Conservation (phyloP, 805 yeast species). For the Cyberlindnera euphorbiiphila region DNA sequence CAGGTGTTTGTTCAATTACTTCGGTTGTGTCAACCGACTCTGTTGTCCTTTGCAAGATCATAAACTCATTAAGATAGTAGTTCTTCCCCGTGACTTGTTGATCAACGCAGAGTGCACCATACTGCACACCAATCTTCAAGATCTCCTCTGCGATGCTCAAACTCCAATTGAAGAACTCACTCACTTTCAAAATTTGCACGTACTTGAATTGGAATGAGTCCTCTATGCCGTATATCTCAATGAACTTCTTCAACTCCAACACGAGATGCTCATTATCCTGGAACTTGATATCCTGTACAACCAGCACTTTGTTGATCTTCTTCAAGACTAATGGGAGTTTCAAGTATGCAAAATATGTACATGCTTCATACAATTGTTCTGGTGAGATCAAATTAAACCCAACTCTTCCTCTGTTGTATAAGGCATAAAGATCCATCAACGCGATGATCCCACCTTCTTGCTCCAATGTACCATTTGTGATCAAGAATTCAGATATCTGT, state of each 20-base stretch:
- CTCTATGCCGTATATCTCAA: slow-evolving; percentile 30
- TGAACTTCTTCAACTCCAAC: slow-evolving; percentile 25
- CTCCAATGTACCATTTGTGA: slow-evolving; percentile 40
- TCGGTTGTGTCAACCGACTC: too few relatives aligned
- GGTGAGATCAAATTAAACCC: slow-evolving; percentile 70
- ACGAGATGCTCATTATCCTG: slow-evolving; percentile 31
- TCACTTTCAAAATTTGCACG: slow-evolving; percentile 25
- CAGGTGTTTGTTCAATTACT: too few relatives aligned
- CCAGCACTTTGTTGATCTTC: slow-evolving; percentile 34
- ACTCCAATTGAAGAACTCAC: slow-evolving; percentile 55
- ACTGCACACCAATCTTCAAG: slow-evolving; percentile 51
- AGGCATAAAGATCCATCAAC: slow-evolving; percentile 56
- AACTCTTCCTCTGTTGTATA: slow-evolving; percentile 62
- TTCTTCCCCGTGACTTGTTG: slow-evolving; percentile 62
- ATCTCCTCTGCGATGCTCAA: slow-evolving; percentile 63
- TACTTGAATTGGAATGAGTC: slow-evolving; percentile 24
- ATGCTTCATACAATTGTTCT: slow-evolving; percentile 58
- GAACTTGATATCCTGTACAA: slow-evolving; percentile 39
- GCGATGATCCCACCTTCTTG: slow-evolving; percentile 58
- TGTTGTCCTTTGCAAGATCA: too few relatives aligned
- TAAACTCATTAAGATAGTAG: slow-evolving; percentile 50
- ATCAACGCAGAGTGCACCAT: slow-evolving; percentile 61
- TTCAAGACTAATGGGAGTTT: slow-evolving; percentile 52
- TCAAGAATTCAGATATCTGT: slow-evolving; percentile 70
- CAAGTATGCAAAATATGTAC: slow-evolving; percentile 51